A percentile compares a stretch with the other conserved stretches of the same genome.
These are phyloP conservation scores for Colletotrichum trifolii DNA, from an alignment of 2,329 filamentous ascomycete genomes.

Conservation along the genomic window DNA sequence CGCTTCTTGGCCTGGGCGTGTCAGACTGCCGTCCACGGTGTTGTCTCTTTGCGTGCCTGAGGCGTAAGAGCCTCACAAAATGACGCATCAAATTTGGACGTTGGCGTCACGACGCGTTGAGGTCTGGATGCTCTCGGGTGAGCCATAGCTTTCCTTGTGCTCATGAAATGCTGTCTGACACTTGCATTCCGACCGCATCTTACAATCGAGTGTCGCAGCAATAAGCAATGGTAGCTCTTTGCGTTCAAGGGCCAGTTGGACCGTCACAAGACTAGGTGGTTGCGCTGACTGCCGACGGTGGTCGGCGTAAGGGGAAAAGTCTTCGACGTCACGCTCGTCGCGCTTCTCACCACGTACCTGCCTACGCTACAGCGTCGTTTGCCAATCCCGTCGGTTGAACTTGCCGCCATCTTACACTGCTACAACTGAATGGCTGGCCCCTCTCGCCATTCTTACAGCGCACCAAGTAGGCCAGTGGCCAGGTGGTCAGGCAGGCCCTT, in stretches of 20 bases:
- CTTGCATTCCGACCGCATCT: conserved; percentile 9
- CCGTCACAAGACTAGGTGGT: not conserved
- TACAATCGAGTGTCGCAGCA: conserved; percentile 11
- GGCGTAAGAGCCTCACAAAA: conserved; percentile 34
- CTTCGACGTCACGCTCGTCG: no score
- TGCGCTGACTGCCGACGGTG: no score
- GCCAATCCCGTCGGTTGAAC: no score
- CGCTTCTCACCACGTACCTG: no score
- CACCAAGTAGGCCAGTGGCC: not conserved
- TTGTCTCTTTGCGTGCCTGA: conserved; percentile 29
- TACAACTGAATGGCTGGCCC: no score
- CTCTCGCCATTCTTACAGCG: not conserved
- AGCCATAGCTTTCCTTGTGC: conserved; percentile 20
- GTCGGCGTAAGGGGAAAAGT: no score
- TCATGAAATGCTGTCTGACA: conserved; percentile 10
- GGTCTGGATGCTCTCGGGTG: not conserved
- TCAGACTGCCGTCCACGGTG: conserved; percentile 5
- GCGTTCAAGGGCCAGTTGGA: conserved; percentile 5
- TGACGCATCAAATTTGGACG: conserved; percentile 27
- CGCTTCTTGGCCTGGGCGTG: conserved; percentile 5
- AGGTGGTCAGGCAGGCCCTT: not conserved
- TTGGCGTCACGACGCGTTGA: not conserved
- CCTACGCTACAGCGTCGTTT: no score
- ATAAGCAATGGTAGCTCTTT: conserved; percentile 17
- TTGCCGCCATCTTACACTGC: no score